Conservation (phyloP, 164 flowering plant species). For the Annona cherimola region DNA sequence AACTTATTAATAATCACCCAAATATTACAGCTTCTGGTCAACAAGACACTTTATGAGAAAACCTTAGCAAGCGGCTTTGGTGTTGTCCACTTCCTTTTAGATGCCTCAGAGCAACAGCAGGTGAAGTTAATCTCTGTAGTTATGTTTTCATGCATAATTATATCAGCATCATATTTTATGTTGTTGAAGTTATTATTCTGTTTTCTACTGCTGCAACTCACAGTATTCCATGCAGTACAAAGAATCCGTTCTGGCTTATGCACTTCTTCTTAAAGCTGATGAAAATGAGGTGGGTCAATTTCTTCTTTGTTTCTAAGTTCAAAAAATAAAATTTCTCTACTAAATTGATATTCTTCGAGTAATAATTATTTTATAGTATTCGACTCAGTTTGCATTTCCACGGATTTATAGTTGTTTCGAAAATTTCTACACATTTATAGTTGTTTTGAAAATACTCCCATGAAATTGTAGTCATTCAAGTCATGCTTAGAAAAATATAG, state of each 20-base stretch:
- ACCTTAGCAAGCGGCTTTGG: constrained; percentile 97
- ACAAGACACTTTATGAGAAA: constrained; percentile 89
- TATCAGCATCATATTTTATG: neutral
- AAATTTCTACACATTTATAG: too few relatives aligned
- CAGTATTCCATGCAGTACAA: constrained; percentile 60
- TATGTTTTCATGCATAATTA: neutral
- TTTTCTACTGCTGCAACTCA: neutral
- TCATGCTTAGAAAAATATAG: neutral
- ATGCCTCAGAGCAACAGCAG: constrained; percentile 97
- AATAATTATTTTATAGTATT: too few relatives aligned
- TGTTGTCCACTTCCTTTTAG: constrained; percentile 83
- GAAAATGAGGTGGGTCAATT: constrained; percentile 41
- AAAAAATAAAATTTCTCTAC: neutral
- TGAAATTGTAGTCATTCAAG: neutral
- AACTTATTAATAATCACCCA: constrained; percentile 10
- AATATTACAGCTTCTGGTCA: constrained; percentile 70
- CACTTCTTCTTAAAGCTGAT: constrained; percentile 53
- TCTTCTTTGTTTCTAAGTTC: too few relatives aligned
- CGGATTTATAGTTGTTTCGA: neutral
- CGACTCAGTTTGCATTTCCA: neutral
- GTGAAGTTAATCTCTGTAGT: constrained; percentile 32
- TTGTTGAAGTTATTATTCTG: constrained; percentile 2
- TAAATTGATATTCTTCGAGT: neutral
- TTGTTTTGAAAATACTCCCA: neutral
- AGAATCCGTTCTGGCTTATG: constrained; percentile 87